Evolutionary conservation across 257 asterid species (phyloP).

Genomic region (Capsicum rhomboideum): DNA sequence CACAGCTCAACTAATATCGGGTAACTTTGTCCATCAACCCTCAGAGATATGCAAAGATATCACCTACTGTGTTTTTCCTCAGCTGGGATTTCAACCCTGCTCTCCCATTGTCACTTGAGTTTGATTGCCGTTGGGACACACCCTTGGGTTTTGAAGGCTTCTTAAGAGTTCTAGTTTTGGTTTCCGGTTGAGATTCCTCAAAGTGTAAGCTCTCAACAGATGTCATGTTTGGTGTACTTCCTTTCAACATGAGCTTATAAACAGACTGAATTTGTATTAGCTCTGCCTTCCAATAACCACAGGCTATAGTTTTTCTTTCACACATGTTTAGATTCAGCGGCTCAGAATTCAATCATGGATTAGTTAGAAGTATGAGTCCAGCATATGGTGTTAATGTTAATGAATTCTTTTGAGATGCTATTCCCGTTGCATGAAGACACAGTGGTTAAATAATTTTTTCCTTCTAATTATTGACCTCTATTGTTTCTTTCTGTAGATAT

Average conservation of each 20-base stretch:
- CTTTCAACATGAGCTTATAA: not conserved
- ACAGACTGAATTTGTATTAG: not conserved
- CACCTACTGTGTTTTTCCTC: not conserved
- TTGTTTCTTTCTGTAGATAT: conserved; percentile 43
- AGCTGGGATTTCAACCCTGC: not conserved
- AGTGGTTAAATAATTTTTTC: not conserved
- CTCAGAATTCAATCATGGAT: not conserved
- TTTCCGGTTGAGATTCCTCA: not conserved
- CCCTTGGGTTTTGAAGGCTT: not conserved
- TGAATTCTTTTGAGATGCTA: not conserved
- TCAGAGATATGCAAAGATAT: not conserved
- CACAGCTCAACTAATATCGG: not conserved
- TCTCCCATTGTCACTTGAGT: not conserved
- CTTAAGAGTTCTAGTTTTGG: not conserved
- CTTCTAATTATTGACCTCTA: not conserved
- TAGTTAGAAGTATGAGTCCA: not conserved
- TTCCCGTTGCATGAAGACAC: not conserved
- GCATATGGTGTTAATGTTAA: not conserved
- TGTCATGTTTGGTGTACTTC: not conserved
- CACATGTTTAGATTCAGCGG: not conserved
- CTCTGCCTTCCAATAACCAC: not conserved
- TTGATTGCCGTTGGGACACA: not conserved
- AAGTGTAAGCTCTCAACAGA: not conserved
- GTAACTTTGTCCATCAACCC: not conserved
- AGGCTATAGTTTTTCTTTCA: not conserved